Evolutionary conservation across 108 stramenopile genomes (phyloP).

Genomic region (Cyclotella choctawhatcheeana): DNA sequence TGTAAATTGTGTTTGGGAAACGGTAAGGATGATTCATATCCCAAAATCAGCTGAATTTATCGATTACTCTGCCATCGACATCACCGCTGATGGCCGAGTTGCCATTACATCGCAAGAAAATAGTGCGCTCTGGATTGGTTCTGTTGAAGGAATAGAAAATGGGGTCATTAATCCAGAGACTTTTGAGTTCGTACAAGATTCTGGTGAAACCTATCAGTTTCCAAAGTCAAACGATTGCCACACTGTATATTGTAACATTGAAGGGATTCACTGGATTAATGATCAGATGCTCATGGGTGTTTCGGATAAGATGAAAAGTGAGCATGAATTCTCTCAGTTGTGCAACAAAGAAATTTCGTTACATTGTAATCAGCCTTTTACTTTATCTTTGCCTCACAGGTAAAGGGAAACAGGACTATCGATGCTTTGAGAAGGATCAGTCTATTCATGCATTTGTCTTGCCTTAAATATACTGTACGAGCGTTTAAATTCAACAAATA

Average conservation of each 20-base stretch:
- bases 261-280: constrained; percentile 76
- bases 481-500: not conserved
- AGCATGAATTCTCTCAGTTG: constrained; percentile 9
- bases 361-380: not conserved
- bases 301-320: constrained; percentile 76
- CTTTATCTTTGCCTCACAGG: not conserved
- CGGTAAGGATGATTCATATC: constrained; percentile 52
- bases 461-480: constrained; percentile 38
- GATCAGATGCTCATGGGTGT: constrained; percentile 75
- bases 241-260: constrained; percentile 81
- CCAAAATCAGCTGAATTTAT: constrained; percentile 60
- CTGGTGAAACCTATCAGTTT: constrained; percentile 54
- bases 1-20: constrained; percentile 71
- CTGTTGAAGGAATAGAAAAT: constrained; percentile 37
- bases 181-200: constrained; percentile 52
- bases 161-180: constrained; percentile 55
- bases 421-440: constrained; percentile 80
- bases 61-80: constrained; percentile 77
- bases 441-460: constrained; percentile 73
- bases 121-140: constrained; percentile 69
- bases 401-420: constrained; percentile 50
- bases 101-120: constrained; percentile 79
- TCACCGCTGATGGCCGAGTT: constrained; percentile 55
- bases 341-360: no score
- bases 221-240: constrained; percentile 60